These are phyloP conservation scores for Ilex aquifolium DNA, from an alignment of 257 asterid genomes.

Conservation along the genomic window DNA sequence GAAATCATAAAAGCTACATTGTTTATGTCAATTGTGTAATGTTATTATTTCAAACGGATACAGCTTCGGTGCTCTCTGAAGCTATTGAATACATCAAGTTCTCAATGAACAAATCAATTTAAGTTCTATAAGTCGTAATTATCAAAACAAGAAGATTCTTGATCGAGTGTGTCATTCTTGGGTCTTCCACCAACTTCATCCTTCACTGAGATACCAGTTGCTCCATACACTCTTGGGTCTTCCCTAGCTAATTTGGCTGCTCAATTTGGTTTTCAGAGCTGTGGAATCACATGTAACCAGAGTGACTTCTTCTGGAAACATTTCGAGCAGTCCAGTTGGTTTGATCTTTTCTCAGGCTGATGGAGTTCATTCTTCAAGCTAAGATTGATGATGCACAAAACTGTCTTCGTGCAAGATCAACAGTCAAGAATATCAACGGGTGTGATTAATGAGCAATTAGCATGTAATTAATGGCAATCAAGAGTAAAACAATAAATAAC, in stretches of 20 bases:
- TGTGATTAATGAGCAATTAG: no score
- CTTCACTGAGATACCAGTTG: conserved; percentile 58
- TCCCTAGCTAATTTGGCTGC: conserved; percentile 22
- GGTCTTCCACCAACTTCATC: conserved; percentile 41
- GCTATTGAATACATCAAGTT: conserved; percentile 80
- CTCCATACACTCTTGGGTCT: conserved; percentile 15
- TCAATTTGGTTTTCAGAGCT: conserved; percentile 35
- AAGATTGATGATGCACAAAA: no score
- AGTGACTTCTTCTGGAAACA: conserved; percentile 21
- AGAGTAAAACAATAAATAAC: no score
- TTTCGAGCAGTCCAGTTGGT: conserved; percentile 23
- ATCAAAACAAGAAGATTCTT: no score
- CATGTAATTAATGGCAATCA: no score
- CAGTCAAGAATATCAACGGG: no score
- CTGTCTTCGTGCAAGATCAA: no score
- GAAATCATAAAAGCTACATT: neutral
- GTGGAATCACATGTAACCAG: conserved; percentile 18
- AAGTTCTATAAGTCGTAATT: conserved; percentile 22
- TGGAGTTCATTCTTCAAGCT: no score
- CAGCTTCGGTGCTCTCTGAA: conserved; percentile 95
- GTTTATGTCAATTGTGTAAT: neutral
- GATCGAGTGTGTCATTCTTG: no score
- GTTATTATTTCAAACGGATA: conserved; percentile 57
- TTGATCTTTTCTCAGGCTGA: conserved; percentile 12
- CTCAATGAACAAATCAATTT: conserved; percentile 77